These are phyloP conservation scores for Alternaria alternata DNA, from an alignment of 2,329 filamentous ascomycete genomes.

Conservation along the genomic window DNA sequence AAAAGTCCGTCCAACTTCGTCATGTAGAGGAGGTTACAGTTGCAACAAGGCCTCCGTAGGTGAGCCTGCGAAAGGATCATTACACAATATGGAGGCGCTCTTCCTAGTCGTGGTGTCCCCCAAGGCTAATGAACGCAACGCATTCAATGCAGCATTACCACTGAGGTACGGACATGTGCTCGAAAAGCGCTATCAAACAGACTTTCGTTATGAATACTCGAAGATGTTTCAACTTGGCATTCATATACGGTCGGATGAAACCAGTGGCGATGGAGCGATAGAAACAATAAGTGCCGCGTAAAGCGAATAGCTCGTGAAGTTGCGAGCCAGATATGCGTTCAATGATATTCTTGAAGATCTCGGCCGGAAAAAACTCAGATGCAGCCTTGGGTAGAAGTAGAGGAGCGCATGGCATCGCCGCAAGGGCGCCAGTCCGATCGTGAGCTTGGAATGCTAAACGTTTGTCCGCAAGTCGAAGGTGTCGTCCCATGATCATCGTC, in stretches of 20 bases:
- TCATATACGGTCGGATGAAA: no score
- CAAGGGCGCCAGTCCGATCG: not conserved
- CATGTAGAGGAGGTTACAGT: no score
- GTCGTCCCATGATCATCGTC: not conserved
- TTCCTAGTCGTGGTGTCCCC: not conserved
- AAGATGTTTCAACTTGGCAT: no score
- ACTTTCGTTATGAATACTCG: no score
- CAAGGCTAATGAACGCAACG: not conserved
- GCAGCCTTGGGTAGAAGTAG: not conserved
- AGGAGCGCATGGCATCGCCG: not conserved
- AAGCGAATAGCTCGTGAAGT: not conserved
- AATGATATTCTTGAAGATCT: not conserved
- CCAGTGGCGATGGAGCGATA: no score
- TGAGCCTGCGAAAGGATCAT: no score
- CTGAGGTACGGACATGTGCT: not conserved
- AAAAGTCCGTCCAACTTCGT: no score
- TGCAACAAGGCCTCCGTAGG: no score
- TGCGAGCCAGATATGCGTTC: not conserved
- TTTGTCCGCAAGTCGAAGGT: not conserved
- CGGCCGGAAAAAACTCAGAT: not conserved
- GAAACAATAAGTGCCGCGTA: not conserved
- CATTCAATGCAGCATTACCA: not conserved
- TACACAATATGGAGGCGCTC: no score
- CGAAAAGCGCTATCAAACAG: not conserved
- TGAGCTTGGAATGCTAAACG: not conserved